These are phyloP conservation scores for Diaporthe sp. DNA, from an alignment of 2,329 filamentous ascomycete genomes.

Conservation along the genomic window DNA sequence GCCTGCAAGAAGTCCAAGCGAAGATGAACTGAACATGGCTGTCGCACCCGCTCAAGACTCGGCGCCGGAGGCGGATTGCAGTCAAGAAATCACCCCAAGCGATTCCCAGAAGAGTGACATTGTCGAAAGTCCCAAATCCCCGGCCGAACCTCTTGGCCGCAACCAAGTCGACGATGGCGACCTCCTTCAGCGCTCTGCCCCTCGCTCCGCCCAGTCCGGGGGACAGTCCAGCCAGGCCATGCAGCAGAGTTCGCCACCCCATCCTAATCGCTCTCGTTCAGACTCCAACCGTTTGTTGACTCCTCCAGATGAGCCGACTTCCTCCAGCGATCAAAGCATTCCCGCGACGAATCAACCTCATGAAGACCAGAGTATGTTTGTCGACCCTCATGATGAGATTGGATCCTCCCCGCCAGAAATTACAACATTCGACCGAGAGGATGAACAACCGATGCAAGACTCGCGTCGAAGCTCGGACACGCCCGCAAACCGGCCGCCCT, in stretches of 20 bases:
- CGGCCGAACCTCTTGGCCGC: constrained; percentile 3
- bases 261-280: constrained; percentile 51
- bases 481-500: constrained; percentile 29
- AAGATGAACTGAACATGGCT: constrained; percentile 47
- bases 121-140: not conserved
- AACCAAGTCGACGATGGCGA: constrained; percentile 20
- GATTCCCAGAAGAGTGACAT: not conserved
- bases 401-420: constrained; percentile 39
- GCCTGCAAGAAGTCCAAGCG: constrained; percentile 35
- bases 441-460: constrained; percentile 2
- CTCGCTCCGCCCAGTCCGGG: constrained; percentile 31
- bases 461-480: constrained; percentile 41
- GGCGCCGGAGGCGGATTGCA: not conserved
- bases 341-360: constrained; percentile 16
- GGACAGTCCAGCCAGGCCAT: constrained; percentile 41
- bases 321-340: constrained; percentile 41
- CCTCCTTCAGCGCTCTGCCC: constrained; percentile 28
- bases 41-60: constrained; percentile 31
- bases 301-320: constrained; percentile 63
- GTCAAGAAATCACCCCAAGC: not conserved
- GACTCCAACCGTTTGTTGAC: constrained; percentile 63
- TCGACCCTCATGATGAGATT: constrained; percentile 29
- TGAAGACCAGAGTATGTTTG: not conserved
- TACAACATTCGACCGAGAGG: constrained; percentile 30
- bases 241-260: constrained; percentile 41